Evolutionary conservation across 2,329 filamentous ascomycete genomes (phyloP), one percentile per base, ranked within the genome.

Genomic region (Polytolypa hystricis): DNA sequence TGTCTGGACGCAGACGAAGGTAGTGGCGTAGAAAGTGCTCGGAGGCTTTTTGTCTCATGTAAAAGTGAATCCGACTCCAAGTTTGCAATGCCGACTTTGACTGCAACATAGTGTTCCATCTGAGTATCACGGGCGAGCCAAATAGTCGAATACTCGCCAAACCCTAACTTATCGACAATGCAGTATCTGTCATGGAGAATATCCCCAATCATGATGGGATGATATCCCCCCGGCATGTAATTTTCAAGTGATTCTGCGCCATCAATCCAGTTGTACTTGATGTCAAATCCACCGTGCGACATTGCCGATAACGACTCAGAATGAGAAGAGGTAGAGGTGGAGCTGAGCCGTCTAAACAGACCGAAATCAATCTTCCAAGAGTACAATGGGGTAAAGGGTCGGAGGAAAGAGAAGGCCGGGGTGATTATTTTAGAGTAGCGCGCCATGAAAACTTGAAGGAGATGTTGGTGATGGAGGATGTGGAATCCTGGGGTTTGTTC

Each of bases 81-180:
- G 20, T 46, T 31, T 35, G 52, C 45, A 17, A 50, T 49, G 15
- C 40, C 40, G 19, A 57, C 39, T 30, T 58, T 58, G 2, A 57
- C 21, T 12, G 53, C 52, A 39, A 57, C 52, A 40, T 57, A 57
- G 10, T 23, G 39, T 2, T 48, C 35, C 0, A 38, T 3, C 1
- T 33, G 34, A 33, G 39, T 47, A 34, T 67, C 61, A 4, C 43
- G 52, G 5, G 60, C 58, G 35, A 66, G 45, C 60, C 60, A 57
- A 54, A 64, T 53, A 1, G 58, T 64, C 5, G 61, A 64, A 39
- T 54, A 60, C 3, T 50, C 49, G 8, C 62, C 61, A 46, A 51
- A 61, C 1, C 61, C 61, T 7, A 66, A 47, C 41, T 66, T 65
- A 12, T 60, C 58, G 1, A 56, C 47, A 30, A 66, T 50, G 3